Conservation (phyloP, 805 yeast genomes). For the Barnettozyma californica region DNA sequence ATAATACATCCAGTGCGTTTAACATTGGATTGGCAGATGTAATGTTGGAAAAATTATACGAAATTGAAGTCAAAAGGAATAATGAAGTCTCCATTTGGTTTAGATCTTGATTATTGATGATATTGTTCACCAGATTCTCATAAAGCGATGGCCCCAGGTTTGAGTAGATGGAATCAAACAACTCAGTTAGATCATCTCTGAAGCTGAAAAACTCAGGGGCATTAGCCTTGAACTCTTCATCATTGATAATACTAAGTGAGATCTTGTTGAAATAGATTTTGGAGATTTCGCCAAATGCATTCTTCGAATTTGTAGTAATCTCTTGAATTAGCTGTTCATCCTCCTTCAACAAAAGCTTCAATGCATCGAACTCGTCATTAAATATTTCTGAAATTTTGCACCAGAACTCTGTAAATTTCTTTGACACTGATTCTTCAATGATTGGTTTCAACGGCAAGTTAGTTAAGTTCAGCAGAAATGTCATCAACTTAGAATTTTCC, state of each 20-base stretch:
- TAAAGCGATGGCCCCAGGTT: conserved; percentile 52
- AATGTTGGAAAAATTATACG: conserved; percentile 40
- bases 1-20: conserved; percentile 20
- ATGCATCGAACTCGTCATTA: conserved; percentile 41
- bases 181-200: conserved; percentile 71
- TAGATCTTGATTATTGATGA: conserved; percentile 25
- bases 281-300: conserved; percentile 47
- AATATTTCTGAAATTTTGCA: conserved; percentile 55
- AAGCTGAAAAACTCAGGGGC: conserved; percentile 55
- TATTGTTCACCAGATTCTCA: conserved; percentile 34
- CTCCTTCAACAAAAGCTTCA: conserved; percentile 29
- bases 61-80: conserved; percentile 50
- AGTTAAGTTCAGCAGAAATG: conserved; percentile 47
- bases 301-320: conserved; percentile 29
- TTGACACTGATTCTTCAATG: conserved; percentile 52
- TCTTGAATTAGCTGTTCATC: conserved; percentile 27
- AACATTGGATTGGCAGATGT: conserved; percentile 24
- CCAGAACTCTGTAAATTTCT: conserved; percentile 63
- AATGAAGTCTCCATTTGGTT: conserved; percentile 56
- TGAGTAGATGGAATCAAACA: conserved; percentile 67
- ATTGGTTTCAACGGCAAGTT: conserved; percentile 53
- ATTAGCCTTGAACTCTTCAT: conserved; percentile 28
- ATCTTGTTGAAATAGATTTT: conserved; percentile 65
- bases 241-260: conserved; percentile 37
- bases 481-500: conserved; percentile 36